These are phyloP conservation scores for Leccinum disarticulatum DNA, from an alignment of 768 basidiomycete genomes.

Conservation along the genomic window DNA sequence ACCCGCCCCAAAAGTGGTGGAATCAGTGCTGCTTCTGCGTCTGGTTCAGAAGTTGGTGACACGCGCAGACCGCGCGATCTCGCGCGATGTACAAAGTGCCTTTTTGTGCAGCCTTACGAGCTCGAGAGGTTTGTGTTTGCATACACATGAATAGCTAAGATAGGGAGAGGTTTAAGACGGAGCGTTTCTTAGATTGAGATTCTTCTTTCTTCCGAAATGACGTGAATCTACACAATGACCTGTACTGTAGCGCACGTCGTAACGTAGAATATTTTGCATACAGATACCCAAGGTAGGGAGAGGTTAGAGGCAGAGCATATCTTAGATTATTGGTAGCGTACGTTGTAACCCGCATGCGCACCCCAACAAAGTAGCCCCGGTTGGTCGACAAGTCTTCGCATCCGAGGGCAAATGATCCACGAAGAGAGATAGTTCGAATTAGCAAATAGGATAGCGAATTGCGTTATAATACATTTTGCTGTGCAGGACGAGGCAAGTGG, in stretches of 20 bases:
- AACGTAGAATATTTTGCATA: no score
- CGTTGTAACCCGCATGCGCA: no score
- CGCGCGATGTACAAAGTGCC: neutral
- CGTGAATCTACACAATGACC: no score
- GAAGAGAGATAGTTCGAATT: neutral
- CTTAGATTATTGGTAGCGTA: no score
- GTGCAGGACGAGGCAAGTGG: conserved; percentile 10
- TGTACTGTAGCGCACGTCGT: no score
- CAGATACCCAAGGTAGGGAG: no score
- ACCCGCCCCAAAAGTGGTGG: conserved; percentile 23
- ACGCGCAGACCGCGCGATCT: neutral
- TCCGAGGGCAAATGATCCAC: neutral
- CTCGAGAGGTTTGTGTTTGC: neutral
- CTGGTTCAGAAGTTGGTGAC: conserved; percentile 30
- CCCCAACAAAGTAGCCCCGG: no score
- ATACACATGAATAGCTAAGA: neutral
- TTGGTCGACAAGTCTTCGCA: no score
- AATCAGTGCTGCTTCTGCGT: conserved; percentile 12
- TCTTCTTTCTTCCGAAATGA: neutral
- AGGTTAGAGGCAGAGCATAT: no score
- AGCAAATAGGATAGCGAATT: conserved; percentile 19
- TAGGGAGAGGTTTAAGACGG: neutral
- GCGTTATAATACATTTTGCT: conserved; percentile 21
- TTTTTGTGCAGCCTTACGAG: no score
- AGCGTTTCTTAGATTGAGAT: neutral